phyloP scores from a whole-genome alignment of 1,284 basidiomycete species.

The Ceraceosorus bombacis region DNA sequence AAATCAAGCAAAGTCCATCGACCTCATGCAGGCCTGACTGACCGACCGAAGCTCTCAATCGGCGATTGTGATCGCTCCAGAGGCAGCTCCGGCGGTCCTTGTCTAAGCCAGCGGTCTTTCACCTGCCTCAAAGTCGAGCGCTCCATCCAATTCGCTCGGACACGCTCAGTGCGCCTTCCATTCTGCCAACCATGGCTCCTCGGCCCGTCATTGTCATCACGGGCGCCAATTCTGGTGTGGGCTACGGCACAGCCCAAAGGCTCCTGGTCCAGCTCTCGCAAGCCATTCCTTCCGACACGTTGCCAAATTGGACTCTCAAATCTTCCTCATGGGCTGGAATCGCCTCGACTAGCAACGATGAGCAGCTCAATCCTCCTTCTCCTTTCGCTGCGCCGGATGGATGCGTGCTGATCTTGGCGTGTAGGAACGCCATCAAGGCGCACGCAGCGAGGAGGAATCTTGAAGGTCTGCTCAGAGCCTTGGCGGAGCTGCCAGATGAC shows the following conservation, averaged over 20 bases:
- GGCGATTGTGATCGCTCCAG: too few relatives aligned
- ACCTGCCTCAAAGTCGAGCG: too few relatives aligned
- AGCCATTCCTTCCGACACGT: conserved; percentile 39
- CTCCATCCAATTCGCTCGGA: too few relatives aligned
- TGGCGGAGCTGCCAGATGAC: conserved; percentile 32
- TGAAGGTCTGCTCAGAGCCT: conserved; percentile 26
- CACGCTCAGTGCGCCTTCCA: neutral
- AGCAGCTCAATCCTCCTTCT: conserved; percentile 22
- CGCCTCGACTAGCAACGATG: too few relatives aligned
- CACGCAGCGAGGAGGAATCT: conserved; percentile 39
- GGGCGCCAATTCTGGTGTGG: conserved; percentile 45
- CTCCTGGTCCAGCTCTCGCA: conserved; percentile 46
- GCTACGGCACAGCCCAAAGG: conserved; percentile 45
- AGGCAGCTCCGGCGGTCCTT: too few relatives aligned
- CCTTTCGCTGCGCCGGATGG: conserved; percentile 45
- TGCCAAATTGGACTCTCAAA: conserved; percentile 19
- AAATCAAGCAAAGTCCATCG: too few relatives aligned
- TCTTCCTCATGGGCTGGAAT: conserved; percentile 1
- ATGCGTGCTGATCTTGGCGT: conserved; percentile 44
- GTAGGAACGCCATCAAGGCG: conserved; percentile 47
- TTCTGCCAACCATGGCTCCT: conserved; percentile 1
- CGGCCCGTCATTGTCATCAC: conserved; percentile 45
- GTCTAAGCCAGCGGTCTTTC: too few relatives aligned
- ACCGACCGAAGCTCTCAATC: too few relatives aligned
- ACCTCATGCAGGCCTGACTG: too few relatives aligned